Base-by-base conservation (phyloP, 306 rosid genomes). In the Dryas drummondii region DNA sequence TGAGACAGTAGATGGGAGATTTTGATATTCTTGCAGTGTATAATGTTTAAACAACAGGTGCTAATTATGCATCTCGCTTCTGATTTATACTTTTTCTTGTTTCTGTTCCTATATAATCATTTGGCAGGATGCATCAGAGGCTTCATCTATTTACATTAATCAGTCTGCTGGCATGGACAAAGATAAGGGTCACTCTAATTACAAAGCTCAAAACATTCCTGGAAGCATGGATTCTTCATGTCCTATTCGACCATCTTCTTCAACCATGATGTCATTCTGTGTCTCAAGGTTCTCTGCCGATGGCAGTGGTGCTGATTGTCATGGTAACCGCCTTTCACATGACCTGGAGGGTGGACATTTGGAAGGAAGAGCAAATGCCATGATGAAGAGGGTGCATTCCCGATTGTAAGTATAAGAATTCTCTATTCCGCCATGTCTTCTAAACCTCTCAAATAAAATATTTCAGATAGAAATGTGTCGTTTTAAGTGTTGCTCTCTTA, bases 101-200 rank as follows among this genome's bases (percentile, higher is more conserved):
- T 48, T 17, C 5, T 58, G 16, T 9, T 27, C 37, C 54, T 40
- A 41, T 41, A 61, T 22, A 15, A 46, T 81, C 48, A 58, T 78
- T 67, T 84, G 88, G 64, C 86, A 92, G 96, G 92, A 83, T 62
- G 83, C 85, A 73, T 87, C 82, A 0, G 88, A 68, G 59, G 84
- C 82, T 44, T 85, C 82, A 14, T 77, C 86, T 44, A 11, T 81
- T 51, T 63, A 63, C 70, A 26, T 88, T 53, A 75, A 56, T 62
- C 75, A 22, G 16, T 76, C 80, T 27, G 75, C 79, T 76, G 73
- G 22, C 50, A 83, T 68, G 76, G 81, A 76, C 68, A 72, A 77
- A 70, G 87, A 82, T 79, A 74, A 46, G 17, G 53, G 58, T 58
- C 69, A 73, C 62, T 41, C 56, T 68, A 61, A 32, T 1, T 32